Base-by-base conservation (phyloP, 371 early-diverging fungal species). In the Mucor piriformis region DNA sequence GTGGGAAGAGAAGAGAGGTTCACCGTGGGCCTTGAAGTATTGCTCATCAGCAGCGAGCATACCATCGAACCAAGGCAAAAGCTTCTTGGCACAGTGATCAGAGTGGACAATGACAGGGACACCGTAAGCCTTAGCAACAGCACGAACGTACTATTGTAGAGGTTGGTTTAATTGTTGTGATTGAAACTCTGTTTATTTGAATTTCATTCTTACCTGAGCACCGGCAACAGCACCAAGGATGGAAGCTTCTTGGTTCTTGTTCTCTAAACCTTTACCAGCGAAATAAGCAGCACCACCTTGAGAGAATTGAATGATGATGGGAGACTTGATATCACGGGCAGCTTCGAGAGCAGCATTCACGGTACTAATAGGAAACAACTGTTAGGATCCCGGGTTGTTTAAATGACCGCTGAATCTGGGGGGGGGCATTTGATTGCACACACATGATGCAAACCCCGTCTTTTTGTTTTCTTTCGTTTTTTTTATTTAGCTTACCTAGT, bases 11-110 rank as follows among this genome's bases (percentile, higher is more conserved):
- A 93, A 95, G 63, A 95, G 88, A 48, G 95, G 93, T 82, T 93
- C 95, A 67, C 89, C 89, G 73, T 93, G 90, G 67, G 82, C 76
- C 79, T 88, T 89, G 81, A 88, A 95, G 88, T 95, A 93, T 54
- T 79, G 87, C 71, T 94, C 94, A 72, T 95, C 95, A 53, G 95
- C 95, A 37, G 72, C 85, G 58, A 95, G 15, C 53, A 63, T 68
- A 73, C 79, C 95, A 65, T 95, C 95, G 74, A 95, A 92, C 95
- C 95, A 95, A 29, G 93, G 92, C 50, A 95, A 81, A 57, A 95
- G 89, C 85, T 93, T 93, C 83, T 91, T 90, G 74, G 94, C 95
- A 81, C 95, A 95, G 85, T 95, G 95, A 72, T 95, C 95, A 66
- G 91, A 89, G 88, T 95, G 95, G 60, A 93, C 64, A 38, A 90